Conservation (phyloP, 768 basidiomycete genomes). For the Tricholoma sp. region DNA sequence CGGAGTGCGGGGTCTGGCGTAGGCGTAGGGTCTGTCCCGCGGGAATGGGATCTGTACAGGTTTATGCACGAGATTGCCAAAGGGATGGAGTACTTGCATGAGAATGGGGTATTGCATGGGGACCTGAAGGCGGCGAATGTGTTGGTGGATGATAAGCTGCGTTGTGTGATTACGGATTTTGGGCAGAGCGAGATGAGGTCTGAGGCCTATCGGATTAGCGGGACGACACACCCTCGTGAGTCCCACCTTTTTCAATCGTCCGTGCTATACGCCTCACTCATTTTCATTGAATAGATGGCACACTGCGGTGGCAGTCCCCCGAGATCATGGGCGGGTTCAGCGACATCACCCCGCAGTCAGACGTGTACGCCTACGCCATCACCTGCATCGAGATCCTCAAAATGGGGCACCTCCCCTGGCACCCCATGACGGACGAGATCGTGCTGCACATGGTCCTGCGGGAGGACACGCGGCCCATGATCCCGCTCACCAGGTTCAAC, state of each 20-base stretch:
- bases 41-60: constrained; percentile 44
- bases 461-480: constrained; percentile 44
- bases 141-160: constrained; percentile 63
- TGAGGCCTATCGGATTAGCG: constrained; percentile 61
- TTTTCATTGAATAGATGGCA: constrained; percentile 40
- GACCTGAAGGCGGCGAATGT: constrained; percentile 82
- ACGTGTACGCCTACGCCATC: constrained; percentile 70
- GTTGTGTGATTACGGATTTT: constrained; percentile 78
- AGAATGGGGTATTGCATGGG: constrained; percentile 65
- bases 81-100: constrained; percentile 81
- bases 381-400: constrained; percentile 59
- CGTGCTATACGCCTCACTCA: background rate
- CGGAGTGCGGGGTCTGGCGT: background rate
- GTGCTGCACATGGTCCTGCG: constrained; percentile 49
- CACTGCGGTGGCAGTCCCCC: constrained; percentile 68
- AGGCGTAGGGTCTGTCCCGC: constrained; percentile 9
- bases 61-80: constrained; percentile 71
- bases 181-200: constrained; percentile 78
- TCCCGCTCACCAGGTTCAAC: constrained; percentile 31
- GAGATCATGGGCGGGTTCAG: constrained; percentile 52
- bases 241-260: too few species aligned
- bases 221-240: constrained; percentile 42
- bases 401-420: constrained; percentile 61
- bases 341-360: constrained; percentile 43
- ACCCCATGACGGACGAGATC: constrained; percentile 41